phyloP scores from a whole-genome alignment of 2,329 filamentous ascomycete genomes.

The Fusarium nisikadoi region DNA sequence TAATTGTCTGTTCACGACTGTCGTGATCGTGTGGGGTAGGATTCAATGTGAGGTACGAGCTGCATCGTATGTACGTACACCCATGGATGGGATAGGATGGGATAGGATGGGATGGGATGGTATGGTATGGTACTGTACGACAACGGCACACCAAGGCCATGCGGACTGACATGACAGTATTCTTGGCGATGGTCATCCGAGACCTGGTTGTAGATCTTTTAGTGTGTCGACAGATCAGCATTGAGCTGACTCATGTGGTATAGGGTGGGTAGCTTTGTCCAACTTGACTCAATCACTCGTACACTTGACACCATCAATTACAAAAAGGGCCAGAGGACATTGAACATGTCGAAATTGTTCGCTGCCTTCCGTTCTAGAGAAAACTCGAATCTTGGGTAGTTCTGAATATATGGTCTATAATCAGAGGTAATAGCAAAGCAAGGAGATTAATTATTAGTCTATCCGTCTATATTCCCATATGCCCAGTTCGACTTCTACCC shows the following conservation, averaged over 20 bases:
- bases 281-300: background rate
- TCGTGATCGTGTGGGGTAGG: background rate
- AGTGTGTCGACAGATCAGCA: background rate
- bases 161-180: background rate
- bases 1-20: background rate
- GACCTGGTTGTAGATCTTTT: conserved; percentile 11
- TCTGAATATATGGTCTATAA: background rate
- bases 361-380: background rate
- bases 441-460: background rate
- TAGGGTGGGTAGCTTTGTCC: background rate
- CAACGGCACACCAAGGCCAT: background rate
- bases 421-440: fast-evolving
- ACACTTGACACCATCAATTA: background rate
- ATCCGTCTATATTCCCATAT: background rate
- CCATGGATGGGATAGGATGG: background rate
- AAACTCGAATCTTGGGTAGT: background rate
- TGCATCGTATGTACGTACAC: background rate
- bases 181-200: conserved; percentile 11
- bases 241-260: background rate
- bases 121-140: background rate
- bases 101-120: background rate
- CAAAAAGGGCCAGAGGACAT: no score
- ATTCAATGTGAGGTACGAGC: background rate
- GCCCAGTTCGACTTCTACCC: no score
- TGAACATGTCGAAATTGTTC: background rate